Conservation (phyloP, 2,329 filamentous ascomycete species). For the Fusarium sp. region DNA sequence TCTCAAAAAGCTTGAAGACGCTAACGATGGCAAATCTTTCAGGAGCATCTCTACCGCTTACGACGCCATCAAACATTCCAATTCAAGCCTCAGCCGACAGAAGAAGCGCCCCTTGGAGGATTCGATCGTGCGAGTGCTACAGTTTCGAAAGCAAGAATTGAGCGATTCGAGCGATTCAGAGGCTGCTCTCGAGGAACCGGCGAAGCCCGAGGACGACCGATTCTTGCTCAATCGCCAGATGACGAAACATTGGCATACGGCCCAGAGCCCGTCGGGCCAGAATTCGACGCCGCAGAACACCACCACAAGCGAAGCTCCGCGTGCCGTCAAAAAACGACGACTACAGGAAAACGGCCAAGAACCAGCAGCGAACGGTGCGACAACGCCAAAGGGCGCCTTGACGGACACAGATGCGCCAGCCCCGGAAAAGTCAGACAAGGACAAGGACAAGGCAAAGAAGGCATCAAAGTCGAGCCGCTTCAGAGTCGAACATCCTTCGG, state of each 20-base stretch:
- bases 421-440: constrained; percentile 44
- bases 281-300: neutral
- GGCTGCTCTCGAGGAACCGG: constrained; percentile 58
- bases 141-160: constrained; percentile 75
- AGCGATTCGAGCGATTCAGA: constrained; percentile 66
- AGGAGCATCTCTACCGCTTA: constrained; percentile 73
- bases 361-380: constrained; percentile 15
- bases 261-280: neutral
- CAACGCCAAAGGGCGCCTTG: constrained; percentile 31
- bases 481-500: constrained; percentile 44
- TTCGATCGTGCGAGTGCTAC: constrained; percentile 84
- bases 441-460: constrained; percentile 50
- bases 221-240: constrained; percentile 57
- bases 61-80: constrained; percentile 84
- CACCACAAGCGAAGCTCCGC: constrained; percentile 31
- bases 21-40: constrained; percentile 63
- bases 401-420: constrained; percentile 33
- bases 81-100: constrained; percentile 85
- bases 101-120: constrained; percentile 87
- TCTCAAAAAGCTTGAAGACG: constrained; percentile 80
- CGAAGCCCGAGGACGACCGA: constrained; percentile 49
- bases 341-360: constrained; percentile 46
- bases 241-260: constrained; percentile 54
- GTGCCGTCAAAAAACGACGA: constrained; percentile 49
- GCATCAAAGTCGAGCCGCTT: constrained; percentile 46